Percentiles rank a stretch among this genome's conserved stretches.
Conservation (phyloP, 331 rosid genomes). For the Malus hybrid region DNA sequence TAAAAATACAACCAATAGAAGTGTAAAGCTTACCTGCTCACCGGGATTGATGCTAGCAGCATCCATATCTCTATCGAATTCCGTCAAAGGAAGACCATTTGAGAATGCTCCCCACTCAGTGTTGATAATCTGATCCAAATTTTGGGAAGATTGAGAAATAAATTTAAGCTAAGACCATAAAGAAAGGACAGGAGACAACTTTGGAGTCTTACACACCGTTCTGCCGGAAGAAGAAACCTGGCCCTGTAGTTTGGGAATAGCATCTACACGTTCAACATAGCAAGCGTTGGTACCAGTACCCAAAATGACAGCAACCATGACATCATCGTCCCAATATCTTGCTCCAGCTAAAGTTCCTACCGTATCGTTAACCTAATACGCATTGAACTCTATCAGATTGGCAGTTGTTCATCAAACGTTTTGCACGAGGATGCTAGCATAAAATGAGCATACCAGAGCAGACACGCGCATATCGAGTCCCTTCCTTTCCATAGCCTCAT, state of each 20-base stretch:
- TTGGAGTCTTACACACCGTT: conserved; percentile 41
- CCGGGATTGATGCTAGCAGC: conserved; percentile 89
- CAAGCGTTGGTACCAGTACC: conserved; percentile 98
- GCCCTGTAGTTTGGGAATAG: conserved; percentile 63
- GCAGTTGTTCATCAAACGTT: not conserved
- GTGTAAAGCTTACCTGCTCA: conserved; percentile 55
- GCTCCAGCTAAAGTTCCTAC: conserved; percentile 97
- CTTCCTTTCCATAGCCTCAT: conserved; percentile 79
- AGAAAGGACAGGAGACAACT: conserved; percentile 5
- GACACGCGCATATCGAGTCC: conserved; percentile 83
- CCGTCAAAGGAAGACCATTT: conserved; percentile 68
- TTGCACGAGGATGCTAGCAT: not conserved
- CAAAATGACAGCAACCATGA: conserved; percentile 79
- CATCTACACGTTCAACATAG: conserved; percentile 60
- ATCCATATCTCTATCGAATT: conserved; percentile 82
- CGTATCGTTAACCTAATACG: conserved; percentile 63
- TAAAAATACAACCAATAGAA: not conserved
- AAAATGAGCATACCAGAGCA: conserved; percentile 63
- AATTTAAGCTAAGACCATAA: conserved; percentile 9
- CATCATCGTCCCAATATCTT: conserved; percentile 78
- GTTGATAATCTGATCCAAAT: conserved; percentile 62
- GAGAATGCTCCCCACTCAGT: conserved; percentile 96
- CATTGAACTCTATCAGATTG: not conserved
- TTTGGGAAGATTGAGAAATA: conserved; percentile 2
- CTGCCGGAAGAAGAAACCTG: conserved; percentile 52